Evolutionary conservation across 2,329 filamentous ascomycete species (phyloP).

Genomic region (Monosporascus sp.): DNA sequence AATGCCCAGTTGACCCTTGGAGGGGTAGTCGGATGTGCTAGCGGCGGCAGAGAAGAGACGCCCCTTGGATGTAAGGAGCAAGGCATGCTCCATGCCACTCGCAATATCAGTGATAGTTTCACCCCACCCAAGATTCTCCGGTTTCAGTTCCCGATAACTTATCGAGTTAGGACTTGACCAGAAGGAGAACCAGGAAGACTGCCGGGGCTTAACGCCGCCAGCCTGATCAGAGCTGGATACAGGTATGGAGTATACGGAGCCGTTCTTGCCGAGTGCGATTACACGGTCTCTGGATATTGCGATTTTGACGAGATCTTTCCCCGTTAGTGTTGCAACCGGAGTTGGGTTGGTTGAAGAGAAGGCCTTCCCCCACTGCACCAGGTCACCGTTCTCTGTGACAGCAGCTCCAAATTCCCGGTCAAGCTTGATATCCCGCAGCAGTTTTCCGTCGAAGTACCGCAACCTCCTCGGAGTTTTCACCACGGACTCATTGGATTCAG

Average conservation of each 20-base stretch:
- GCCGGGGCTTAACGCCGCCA: conserved; percentile 56
- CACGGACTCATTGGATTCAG: conserved; percentile 68
- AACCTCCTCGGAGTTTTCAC: conserved; percentile 79
- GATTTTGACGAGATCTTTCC: conserved; percentile 74
- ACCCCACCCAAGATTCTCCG: conserved; percentile 56
- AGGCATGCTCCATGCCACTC: conserved; percentile 77
- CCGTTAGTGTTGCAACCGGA: conserved; percentile 68
- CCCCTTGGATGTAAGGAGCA: conserved; percentile 78
- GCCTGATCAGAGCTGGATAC: conserved; percentile 68
- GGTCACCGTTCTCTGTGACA: conserved; percentile 78
- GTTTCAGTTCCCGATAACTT: conserved; percentile 69
- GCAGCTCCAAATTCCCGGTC: conserved; percentile 79
- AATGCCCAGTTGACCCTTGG: conserved; percentile 80
- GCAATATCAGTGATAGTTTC: conserved; percentile 72
- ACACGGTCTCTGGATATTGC: conserved; percentile 78
- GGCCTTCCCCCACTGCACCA: conserved; percentile 85
- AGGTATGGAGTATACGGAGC: conserved; percentile 80
- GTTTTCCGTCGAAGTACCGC: conserved; percentile 73
- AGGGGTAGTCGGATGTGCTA: conserved; percentile 71
- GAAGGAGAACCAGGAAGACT: conserved; percentile 68
- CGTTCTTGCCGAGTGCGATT: conserved; percentile 68
- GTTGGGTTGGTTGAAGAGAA: conserved; percentile 60
- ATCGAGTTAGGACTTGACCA: conserved; percentile 52
- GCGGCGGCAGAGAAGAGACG: conserved; percentile 86
- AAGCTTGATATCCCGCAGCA: conserved; percentile 83